Evolutionary conservation across 495 filamentous ascomycete species (phyloP).

Genomic region (Hamigera avellanea): DNA sequence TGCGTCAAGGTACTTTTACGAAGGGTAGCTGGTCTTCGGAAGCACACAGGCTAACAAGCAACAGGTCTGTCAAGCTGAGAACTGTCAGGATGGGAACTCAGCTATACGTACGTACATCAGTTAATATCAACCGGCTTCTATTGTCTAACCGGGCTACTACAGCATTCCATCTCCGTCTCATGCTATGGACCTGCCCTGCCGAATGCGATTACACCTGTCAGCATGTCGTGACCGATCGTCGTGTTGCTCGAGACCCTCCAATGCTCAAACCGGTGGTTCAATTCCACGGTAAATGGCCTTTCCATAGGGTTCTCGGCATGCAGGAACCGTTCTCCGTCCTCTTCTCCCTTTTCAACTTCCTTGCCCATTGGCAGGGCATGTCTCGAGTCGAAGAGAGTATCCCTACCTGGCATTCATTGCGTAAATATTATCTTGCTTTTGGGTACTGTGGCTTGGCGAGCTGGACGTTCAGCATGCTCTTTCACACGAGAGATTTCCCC

Average conservation of each 20-base stretch:
- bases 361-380: conserved; percentile 77
- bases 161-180: conserved; percentile 40
- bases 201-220: conserved; percentile 99
- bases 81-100: conserved; percentile 50
- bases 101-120: conserved; percentile 29
- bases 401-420: conserved; percentile 60
- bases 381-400: conserved; percentile 54
- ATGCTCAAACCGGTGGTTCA: conserved; percentile 62
- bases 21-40: neutral
- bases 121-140: neutral
- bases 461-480: conserved; percentile 82
- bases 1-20: conserved; percentile 62
- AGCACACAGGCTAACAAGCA: conserved; percentile 4
- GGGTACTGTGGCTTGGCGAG: conserved; percentile 70
- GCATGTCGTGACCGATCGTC: conserved; percentile 73
- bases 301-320: conserved; percentile 76
- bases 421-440: conserved; percentile 69
- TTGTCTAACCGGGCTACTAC: neutral
- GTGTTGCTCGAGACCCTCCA: conserved; percentile 52
- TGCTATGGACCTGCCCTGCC: conserved; percentile 58
- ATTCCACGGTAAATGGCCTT: conserved; percentile 99
- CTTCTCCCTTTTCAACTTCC: conserved; percentile 83
- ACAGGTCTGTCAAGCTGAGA: conserved; percentile 71
- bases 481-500: conserved; percentile 79
- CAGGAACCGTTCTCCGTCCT: conserved; percentile 91